A percentile compares a stretch with the other conserved stretches of the same genome.
These are phyloP conservation scores for Lentinus tigrinus DNA, from an alignment of 768 basidiomycete species.

Conservation along the genomic window DNA sequence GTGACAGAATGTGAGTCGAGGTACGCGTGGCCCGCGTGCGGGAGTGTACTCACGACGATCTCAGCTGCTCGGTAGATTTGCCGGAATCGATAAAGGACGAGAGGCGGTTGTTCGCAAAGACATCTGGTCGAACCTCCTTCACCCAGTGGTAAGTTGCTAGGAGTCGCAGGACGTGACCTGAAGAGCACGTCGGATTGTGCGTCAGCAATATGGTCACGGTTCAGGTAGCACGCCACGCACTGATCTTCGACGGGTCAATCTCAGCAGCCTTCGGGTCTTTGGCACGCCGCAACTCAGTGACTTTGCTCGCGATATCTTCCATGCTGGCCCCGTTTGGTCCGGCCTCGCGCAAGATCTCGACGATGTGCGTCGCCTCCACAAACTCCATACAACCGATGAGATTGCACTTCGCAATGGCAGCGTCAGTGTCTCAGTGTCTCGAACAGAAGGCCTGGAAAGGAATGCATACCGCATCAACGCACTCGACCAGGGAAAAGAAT, in stretches of 20 bases:
- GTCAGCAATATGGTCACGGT: not conserved
- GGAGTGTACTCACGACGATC: not conserved
- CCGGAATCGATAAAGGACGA: slow-evolving; percentile 17
- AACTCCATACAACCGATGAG: slow-evolving; percentile 4
- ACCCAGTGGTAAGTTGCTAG: slow-evolving; percentile 24
- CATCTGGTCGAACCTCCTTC: slow-evolving; percentile 20
- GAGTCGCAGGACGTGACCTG: slow-evolving; percentile 16
- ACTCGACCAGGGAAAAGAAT: not conserved
- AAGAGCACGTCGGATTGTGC: not conserved
- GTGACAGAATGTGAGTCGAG: not conserved
- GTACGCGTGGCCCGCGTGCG: too few species aligned
- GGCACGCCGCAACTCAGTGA: not conserved
- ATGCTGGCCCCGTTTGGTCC: slow-evolving; percentile 7
- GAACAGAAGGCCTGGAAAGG: not conserved
- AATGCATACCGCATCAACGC: slow-evolving; percentile 24
- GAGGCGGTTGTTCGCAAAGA: slow-evolving; percentile 21
- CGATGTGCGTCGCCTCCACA: slow-evolving; percentile 7
- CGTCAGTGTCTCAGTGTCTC: not conserved
- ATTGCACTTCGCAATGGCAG: not conserved
- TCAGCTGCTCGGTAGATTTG: slow-evolving; percentile 10
- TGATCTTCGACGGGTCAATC: not conserved
- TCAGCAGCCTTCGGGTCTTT: slow-evolving; percentile 10
- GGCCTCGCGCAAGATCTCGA: slow-evolving; percentile 18
- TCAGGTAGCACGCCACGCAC: slow-evolving; percentile 1
- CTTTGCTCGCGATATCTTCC: not conserved